Base-by-base conservation (phyloP, 1,284 basidiomycete species). In the Boletus smithii region DNA sequence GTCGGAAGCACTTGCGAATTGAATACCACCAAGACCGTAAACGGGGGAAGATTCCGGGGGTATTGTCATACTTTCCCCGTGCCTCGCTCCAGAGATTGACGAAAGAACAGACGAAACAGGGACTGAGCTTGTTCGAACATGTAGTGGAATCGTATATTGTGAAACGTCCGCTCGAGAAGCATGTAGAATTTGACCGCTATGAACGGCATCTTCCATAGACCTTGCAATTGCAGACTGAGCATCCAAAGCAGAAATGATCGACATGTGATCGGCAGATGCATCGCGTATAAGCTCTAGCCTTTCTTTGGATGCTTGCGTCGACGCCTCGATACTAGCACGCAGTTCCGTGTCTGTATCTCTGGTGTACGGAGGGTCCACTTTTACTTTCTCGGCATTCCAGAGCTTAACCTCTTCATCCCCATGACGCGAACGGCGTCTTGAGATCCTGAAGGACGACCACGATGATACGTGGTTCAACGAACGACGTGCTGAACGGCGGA, bases 1-100 rank as follows among this genome's bases (percentile, higher is more conserved):
- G 23, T 41, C 47, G 3, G 50, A 48, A 29, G 30, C 23, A 29
- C 44, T 46, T 33, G 49, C 33, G 29, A 50, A 24, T 49, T 55
- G 42, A 40, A 73, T 70, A 8, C 74, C 73, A 32, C 73, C 65
- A 20, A 79, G 64, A 22, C 75, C 74, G 49, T 77, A 78, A 4
- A 79, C 61, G 1, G 77, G 77, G 8, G 77, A 79, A 40, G 71
- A 68, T 24, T 66, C 42, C 2, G 52, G 42, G 8, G 37, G 18
- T 14, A 16, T 23, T 20, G n/a, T 31, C 26, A 39, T 41, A 9
- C 36, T 45, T 36, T 16, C 49, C 1, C 22, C 18, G 7, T 26
- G 11, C 10, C 48, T 39, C 34, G 23, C 17, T 24, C 36, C 36
- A 24, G 40, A 17, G 8, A 23, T 17, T 14, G 42, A 39, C 9